These are phyloP conservation scores for Haematococcus lacustris DNA, from an alignment of 139 green algal genomes.

Conservation along the genomic window DNA sequence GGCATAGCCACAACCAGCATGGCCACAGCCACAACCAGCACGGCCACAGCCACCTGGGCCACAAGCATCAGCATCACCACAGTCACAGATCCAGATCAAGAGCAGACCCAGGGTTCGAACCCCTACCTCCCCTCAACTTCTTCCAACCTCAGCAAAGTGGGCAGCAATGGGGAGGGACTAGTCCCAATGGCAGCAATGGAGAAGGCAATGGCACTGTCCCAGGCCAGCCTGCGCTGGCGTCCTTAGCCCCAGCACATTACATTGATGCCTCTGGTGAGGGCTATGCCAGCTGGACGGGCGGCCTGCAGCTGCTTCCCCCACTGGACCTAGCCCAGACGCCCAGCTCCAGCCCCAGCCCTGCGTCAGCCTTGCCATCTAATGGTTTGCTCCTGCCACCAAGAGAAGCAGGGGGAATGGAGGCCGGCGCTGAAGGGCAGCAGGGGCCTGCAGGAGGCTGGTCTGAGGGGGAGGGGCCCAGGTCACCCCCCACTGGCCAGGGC, in stretches of 20 bases:
- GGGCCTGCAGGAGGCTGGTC: background rate
- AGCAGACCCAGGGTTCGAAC: background rate
- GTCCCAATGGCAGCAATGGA: too few relatives aligned
- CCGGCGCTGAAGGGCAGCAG: background rate
- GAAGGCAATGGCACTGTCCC: background rate
- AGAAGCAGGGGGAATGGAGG: background rate
- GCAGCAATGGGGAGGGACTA: background rate
- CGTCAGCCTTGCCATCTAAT: background rate
- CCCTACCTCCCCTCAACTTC: background rate
- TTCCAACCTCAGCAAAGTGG: background rate
- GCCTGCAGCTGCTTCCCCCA: background rate
- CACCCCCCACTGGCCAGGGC: background rate
- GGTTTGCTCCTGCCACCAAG: background rate
- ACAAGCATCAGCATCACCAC: background rate
- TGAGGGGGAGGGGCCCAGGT: background rate
- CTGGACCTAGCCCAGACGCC: background rate
- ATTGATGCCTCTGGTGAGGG: constrained; percentile 6
- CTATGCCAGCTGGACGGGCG: constrained; percentile 12
- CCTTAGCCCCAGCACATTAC: constrained; percentile 3
- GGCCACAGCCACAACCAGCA: background rate
- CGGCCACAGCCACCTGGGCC: background rate
- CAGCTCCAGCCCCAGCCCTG: too few relatives aligned
- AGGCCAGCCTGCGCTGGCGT: background rate
- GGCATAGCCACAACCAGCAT: background rate
- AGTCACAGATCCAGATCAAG: background rate